Conservation (phyloP, 139 green algal genomes). For the Chlorella sp. region DNA sequence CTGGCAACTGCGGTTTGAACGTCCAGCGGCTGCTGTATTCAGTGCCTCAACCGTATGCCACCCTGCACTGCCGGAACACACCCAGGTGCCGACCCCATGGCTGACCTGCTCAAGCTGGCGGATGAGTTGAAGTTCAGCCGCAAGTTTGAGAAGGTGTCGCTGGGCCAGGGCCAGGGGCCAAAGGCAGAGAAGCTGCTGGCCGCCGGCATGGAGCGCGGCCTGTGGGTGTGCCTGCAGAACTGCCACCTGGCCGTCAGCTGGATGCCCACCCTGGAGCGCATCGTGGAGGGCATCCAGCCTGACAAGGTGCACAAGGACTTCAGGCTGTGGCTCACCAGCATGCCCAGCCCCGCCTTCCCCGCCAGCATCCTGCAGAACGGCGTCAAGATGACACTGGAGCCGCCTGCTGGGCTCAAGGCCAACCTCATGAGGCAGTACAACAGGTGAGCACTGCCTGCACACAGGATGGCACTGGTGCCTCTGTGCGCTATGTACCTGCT, state of each 20-base stretch:
- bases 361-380: slow-evolving; percentile 71
- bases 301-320: slow-evolving; percentile 71
- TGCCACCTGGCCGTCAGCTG: slow-evolving; percentile 70
- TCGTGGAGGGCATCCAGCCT: slow-evolving; percentile 60
- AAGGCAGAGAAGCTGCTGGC: slow-evolving; percentile 72
- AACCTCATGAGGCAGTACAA: slow-evolving; percentile 61
- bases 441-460: too few species aligned
- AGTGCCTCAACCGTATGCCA: too few species aligned
- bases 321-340: slow-evolving; percentile 72
- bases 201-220: slow-evolving; percentile 43
- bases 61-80: too few species aligned
- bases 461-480: too few species aligned
- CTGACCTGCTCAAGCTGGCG: slow-evolving; percentile 73
- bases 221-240: slow-evolving; percentile 76
- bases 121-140: slow-evolving; percentile 71
- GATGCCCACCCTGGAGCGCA: slow-evolving; percentile 74
- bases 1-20: too few species aligned
- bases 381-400: slow-evolving; percentile 84
- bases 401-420: slow-evolving; percentile 65
- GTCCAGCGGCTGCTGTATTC: too few species aligned
- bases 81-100: slow-evolving; percentile 75
- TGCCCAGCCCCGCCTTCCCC: slow-evolving; percentile 67
- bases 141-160: slow-evolving; percentile 78
- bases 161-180: slow-evolving; percentile 76
- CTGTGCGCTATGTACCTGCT: too few species aligned